Percentiles rank a stretch among this genome's conserved stretches.
phyloP scores from a whole-genome alignment of 2,329 filamentous ascomycete species.

The Ophiostoma piceae region DNA sequence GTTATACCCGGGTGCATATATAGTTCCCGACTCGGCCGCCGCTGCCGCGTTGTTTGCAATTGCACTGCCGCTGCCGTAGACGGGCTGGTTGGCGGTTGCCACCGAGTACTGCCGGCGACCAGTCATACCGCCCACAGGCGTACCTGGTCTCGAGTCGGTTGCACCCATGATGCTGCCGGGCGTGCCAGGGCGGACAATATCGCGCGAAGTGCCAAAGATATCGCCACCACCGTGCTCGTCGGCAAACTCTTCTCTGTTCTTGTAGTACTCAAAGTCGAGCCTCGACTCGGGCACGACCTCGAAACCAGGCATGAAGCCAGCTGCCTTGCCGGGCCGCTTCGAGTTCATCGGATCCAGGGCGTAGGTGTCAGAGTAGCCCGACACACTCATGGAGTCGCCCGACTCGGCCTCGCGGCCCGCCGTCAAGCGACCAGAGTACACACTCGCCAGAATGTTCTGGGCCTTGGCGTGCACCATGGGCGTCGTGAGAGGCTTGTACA shows the following conservation, averaged over 20 bases:
- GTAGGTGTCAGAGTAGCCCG: constrained; percentile 77
- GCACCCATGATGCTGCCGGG: constrained; percentile 49
- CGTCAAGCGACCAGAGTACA: constrained; percentile 76
- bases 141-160: constrained; percentile 47
- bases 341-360: constrained; percentile 74
- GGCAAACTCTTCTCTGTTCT: constrained; percentile 81
- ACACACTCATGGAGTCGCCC: constrained; percentile 52
- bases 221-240: constrained; percentile 79
- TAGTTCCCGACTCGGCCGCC: constrained; percentile 21
- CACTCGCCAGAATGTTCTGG: constrained; percentile 74
- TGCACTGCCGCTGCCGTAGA: constrained; percentile 14
- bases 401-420: constrained; percentile 59
- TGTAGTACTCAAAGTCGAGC: constrained; percentile 88
- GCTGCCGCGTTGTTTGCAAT: constrained; percentile 8
- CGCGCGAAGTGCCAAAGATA: constrained; percentile 55
- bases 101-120: constrained; percentile 28
- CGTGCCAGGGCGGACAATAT: constrained; percentile 57
- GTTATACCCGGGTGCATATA: constrained; percentile 27
- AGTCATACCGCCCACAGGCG: constrained; percentile 41
- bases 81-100: background rate
- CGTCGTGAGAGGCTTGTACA: constrained; percentile 84
- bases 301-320: constrained; percentile 59
- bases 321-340: constrained; percentile 46
- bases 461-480: constrained; percentile 94
- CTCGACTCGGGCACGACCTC: constrained; percentile 83